Evolutionary conservation across 768 basidiomycete species (phyloP).

Genomic region (Lactarius evosmus): DNA sequence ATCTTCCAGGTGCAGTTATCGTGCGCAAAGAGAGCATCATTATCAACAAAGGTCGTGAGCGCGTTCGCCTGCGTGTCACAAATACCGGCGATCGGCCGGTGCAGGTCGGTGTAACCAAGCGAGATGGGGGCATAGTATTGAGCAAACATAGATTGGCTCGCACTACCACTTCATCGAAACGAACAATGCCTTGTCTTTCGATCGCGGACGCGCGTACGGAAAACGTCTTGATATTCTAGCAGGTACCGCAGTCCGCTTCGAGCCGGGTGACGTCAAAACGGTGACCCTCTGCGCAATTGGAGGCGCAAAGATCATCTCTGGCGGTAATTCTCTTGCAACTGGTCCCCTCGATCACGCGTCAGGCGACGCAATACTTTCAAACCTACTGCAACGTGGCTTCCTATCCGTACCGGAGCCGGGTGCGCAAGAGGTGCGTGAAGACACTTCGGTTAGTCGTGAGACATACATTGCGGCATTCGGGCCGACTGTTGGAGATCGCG

Average conservation of each 20-base stretch:
- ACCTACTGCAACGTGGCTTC: slow-evolving; percentile 61
- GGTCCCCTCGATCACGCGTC: slow-evolving; percentile 47
- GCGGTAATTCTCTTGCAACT: slow-evolving; percentile 73
- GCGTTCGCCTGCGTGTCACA: slow-evolving; percentile 70
- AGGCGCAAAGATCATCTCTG: slow-evolving; percentile 67
- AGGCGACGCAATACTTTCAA: slow-evolving; percentile 46
- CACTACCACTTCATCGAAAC: slow-evolving; percentile 95
- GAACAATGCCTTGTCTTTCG: slow-evolving; percentile 77
- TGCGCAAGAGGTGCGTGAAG: slow-evolving; percentile 46
- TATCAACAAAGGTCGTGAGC: slow-evolving; percentile 71
- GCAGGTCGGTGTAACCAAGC: slow-evolving; percentile 51
- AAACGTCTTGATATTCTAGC: slow-evolving; percentile 90
- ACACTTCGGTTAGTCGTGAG: slow-evolving; percentile 61
- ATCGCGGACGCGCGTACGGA: slow-evolving; percentile 75
- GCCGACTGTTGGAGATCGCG: slow-evolving; percentile 86
- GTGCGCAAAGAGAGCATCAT: slow-evolving; percentile 60
- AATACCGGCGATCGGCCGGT: slow-evolving; percentile 94
- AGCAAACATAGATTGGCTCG: slow-evolving; percentile 66
- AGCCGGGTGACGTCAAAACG: slow-evolving; percentile 86
- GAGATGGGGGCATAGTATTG: slow-evolving; percentile 8
- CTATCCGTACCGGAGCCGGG: slow-evolving; percentile 65
- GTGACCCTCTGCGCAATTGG: slow-evolving; percentile 78
- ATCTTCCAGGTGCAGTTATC: slow-evolving; percentile 74
- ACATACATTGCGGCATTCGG: slow-evolving; percentile 93
- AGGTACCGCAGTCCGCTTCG: slow-evolving; percentile 94